Conservation (phyloP, 1,139 yeast species). For the Hyphopichia fennica region DNA sequence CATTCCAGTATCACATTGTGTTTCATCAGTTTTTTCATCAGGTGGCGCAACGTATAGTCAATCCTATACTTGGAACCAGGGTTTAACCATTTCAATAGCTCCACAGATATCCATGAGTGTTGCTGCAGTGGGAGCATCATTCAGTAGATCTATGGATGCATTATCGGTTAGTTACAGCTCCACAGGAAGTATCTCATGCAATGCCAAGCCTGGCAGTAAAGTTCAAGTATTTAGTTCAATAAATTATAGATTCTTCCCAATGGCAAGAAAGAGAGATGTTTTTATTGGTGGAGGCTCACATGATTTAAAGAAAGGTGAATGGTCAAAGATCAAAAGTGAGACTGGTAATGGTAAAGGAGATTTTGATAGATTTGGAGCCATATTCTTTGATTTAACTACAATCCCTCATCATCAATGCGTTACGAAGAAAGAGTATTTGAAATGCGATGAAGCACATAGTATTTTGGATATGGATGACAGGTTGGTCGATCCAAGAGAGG, state of each 20-base stretch:
- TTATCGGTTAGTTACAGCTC: conserved; percentile 11
- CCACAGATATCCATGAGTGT: conserved; percentile 9
- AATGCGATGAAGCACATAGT: conserved; percentile 9
- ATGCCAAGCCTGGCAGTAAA: conserved; percentile 13
- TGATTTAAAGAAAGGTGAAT: conserved; percentile 7
- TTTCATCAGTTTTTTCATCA: conserved; percentile 17
- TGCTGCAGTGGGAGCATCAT: conserved; percentile 11
- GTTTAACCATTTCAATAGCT: conserved; percentile 7
- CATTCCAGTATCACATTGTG: conserved; percentile 18
- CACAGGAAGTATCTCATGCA: conserved; percentile 17
- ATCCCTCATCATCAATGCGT: conserved; percentile 18
- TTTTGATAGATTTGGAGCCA: conserved; percentile 12
- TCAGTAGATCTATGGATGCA: conserved; percentile 11
- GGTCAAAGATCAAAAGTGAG: conserved; percentile 7
- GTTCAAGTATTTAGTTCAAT: conserved; percentile 19
- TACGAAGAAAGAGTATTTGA: conserved; percentile 12
- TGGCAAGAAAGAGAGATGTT: conserved; percentile 14
- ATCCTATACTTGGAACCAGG: conserved; percentile 9
- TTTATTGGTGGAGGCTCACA: conserved; percentile 4
- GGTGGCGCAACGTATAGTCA: conserved; percentile 19
- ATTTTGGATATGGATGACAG: conserved; percentile 2
- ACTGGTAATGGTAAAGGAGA: conserved; percentile 3
- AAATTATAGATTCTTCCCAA: conserved; percentile 12
- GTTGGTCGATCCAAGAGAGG: neutral
- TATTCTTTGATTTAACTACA: conserved; percentile 13